phyloP scores from a whole-genome alignment of 805 yeast species.

The Yarrowia keelungensis region DNA sequence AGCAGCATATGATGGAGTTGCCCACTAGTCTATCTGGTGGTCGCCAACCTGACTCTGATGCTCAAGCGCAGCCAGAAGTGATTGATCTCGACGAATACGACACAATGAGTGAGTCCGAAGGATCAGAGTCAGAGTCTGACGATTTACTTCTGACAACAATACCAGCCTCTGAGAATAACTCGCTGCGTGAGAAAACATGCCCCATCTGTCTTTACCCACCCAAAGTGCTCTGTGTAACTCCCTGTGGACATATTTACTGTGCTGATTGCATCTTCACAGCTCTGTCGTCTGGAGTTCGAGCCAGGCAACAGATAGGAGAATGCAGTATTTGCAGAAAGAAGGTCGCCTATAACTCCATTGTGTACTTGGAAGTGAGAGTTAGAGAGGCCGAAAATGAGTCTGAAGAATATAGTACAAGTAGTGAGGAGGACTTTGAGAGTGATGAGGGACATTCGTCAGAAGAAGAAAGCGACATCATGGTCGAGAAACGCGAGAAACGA shows the following conservation, averaged over 20 bases:
- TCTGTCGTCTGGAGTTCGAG: constrained; percentile 6
- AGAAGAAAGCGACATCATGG: not conserved
- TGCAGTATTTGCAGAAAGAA: constrained; percentile 8
- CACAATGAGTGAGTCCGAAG: not conserved
- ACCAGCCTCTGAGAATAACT: constrained; percentile 1
- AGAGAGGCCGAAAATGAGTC: not conserved
- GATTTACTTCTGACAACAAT: constrained; percentile 1
- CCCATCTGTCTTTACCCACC: constrained; percentile 16
- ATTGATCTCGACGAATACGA: constrained; percentile 9
- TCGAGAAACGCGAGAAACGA: not conserved
- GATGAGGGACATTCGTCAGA: not conserved
- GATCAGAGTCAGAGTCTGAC: not conserved
- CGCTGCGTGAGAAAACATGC: constrained; percentile 1
- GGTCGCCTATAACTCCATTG: constrained; percentile 8
- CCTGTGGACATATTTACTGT: constrained; percentile 24
- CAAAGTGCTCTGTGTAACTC: constrained; percentile 8
- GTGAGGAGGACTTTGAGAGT: not conserved
- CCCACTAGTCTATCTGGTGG: not conserved
- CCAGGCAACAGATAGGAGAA: not conserved
- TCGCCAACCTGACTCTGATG: not conserved
- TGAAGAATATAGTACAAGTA: not conserved
- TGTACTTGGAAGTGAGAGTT: constrained; percentile 6
- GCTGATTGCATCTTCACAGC: constrained; percentile 1
- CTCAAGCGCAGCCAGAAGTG: not conserved
- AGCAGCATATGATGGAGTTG: not conserved